Percentiles rank a stretch among this genome's conserved stretches.
Conservation (phyloP, 192 early-diverging fungal species). For the Coemansia sp. region DNA sequence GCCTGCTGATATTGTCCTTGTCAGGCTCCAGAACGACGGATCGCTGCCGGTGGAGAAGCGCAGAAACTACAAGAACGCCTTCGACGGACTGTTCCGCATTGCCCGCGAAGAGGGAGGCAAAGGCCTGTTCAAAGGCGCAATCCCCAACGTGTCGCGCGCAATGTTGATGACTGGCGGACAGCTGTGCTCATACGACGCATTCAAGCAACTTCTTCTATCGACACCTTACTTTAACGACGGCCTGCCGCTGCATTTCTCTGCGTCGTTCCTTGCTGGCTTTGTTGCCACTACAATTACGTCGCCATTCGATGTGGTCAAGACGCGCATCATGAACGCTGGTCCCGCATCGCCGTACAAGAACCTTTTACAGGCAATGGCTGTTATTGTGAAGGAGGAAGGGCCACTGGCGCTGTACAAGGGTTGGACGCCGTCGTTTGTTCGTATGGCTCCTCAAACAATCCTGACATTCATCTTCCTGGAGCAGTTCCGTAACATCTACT, state of each 20-base stretch:
- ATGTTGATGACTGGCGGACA: conserved; percentile 80
- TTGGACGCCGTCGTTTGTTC: conserved; percentile 78
- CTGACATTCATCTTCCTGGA: conserved; percentile 82
- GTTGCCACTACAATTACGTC: conserved; percentile 75
- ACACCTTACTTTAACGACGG: conserved; percentile 64
- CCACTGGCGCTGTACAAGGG: conserved; percentile 73
- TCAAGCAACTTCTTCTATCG: conserved; percentile 69
- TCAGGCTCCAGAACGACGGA: conserved; percentile 81
- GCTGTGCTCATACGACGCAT: conserved; percentile 72
- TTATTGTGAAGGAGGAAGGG: conserved; percentile 69
- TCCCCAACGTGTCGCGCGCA: conserved; percentile 87
- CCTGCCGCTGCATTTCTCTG: conserved; percentile 64
- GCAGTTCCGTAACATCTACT: conserved; percentile 61
- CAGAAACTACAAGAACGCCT: conserved; percentile 73
- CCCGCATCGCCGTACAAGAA: conserved; percentile 37
- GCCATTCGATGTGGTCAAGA: conserved; percentile 81
- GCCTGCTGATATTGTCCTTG: conserved; percentile 78
- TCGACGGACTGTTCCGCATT: conserved; percentile 74
- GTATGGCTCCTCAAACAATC: conserved; percentile 82
- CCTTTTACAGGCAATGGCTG: conserved; percentile 47
- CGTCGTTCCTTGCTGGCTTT: conserved; percentile 71
- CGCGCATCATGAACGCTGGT: conserved; percentile 77
- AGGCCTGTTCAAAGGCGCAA: conserved; percentile 85
- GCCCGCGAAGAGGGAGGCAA: conserved; percentile 70
- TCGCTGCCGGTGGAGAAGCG: conserved; percentile 61